These are phyloP conservation scores for Chenopodium formosanum DNA, from an alignment of 148 eudicot genomes.

Conservation along the genomic window DNA sequence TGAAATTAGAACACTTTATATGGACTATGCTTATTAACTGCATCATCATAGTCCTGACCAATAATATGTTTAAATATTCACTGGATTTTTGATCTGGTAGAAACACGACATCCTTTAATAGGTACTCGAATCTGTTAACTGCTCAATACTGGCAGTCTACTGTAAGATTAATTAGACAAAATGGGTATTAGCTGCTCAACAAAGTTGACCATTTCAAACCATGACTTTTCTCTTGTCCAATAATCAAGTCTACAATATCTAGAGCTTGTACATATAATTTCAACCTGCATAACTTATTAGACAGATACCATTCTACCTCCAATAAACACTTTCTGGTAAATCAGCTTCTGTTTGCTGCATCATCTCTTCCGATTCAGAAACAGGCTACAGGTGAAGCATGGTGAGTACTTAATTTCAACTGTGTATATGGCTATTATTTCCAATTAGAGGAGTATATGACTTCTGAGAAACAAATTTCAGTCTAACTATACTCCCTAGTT, in stretches of 20 bases:
- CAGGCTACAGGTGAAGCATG: neutral
- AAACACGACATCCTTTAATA: too few species aligned
- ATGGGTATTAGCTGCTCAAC: neutral
- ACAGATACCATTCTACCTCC: neutral
- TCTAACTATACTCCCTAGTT: too few species aligned
- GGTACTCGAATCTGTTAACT: neutral
- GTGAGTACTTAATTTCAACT: conserved; percentile 5
- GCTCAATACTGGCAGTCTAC: neutral
- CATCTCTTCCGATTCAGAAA: neutral
- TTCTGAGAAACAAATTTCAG: too few species aligned
- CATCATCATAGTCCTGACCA: too few species aligned
- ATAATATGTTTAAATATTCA: too few species aligned
- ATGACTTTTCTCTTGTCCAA: neutral
- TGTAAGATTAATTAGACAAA: neutral
- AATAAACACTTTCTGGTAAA: neutral
- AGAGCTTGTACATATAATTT: neutral
- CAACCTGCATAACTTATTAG: neutral
- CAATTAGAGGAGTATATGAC: too few species aligned
- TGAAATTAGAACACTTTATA: too few species aligned
- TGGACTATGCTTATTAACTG: too few species aligned
- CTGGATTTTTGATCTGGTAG: too few species aligned
- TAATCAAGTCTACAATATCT: neutral
- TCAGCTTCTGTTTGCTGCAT: neutral
- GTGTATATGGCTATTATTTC: too few species aligned
- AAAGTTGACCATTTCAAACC: neutral